These are phyloP conservation scores for Neurospora sp. DNA, from an alignment of 495 filamentous ascomycete genomes.

Conservation along the genomic window DNA sequence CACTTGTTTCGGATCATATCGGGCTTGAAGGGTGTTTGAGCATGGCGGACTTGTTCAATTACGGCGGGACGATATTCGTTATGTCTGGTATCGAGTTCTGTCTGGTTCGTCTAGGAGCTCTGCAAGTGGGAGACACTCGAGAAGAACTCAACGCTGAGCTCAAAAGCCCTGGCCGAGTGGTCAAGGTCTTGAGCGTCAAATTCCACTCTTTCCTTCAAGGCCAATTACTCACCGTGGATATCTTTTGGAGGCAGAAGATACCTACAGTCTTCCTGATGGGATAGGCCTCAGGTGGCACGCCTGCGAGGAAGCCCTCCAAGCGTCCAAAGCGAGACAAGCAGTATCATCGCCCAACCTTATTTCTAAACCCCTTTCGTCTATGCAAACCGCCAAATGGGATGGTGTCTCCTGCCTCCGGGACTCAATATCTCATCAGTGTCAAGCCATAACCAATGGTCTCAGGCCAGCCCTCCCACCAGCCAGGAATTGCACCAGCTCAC, in stretches of 20 bases:
- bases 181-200: not conserved
- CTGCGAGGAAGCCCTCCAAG: not conserved
- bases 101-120: not conserved
- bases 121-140: not conserved
- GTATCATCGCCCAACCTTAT: not conserved
- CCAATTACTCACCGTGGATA: not conserved
- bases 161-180: not conserved
- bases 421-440: not conserved
- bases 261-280: not conserved
- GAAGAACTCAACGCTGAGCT: not conserved
- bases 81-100: not conserved
- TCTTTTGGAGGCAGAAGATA: not conserved
- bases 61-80: not conserved
- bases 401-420: not conserved
- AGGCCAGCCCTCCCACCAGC: not conserved
- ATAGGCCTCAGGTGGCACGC: not conserved
- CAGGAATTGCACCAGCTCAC: not conserved
- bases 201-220: not conserved
- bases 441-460: not conserved
- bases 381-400: not conserved
- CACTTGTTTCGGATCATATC: not conserved
- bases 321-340: not conserved
- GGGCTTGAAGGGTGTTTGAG: not conserved
- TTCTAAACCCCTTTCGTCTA: not conserved
- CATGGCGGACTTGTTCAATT: not conserved